Conservation (phyloP, 306 rosid genomes). For the Rosa multiflora region DNA sequence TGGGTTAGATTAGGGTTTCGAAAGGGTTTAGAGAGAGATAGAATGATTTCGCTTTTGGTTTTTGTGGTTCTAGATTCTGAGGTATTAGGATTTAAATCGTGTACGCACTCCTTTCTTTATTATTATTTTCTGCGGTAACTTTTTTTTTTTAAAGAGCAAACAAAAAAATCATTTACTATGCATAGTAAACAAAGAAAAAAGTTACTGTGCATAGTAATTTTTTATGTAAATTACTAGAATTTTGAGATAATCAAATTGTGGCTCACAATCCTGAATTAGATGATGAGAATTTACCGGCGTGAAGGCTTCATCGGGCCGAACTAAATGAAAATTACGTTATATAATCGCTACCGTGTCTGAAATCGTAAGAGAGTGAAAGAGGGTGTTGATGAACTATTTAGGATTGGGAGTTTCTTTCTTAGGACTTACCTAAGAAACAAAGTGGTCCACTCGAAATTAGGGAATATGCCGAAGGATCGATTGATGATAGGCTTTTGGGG, state of each 20-base stretch:
- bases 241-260: neutral
- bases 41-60: slow-evolving; percentile 11
- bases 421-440: too few relatives aligned
- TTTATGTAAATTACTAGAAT: neutral
- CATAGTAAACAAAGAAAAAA: neutral
- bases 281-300: too few relatives aligned
- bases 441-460: too few relatives aligned
- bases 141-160: neutral
- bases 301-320: too few relatives aligned
- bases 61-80: neutral
- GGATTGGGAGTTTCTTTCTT: too few relatives aligned
- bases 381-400: too few relatives aligned
- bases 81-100: neutral
- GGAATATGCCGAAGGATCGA: neutral
- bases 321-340: too few relatives aligned
- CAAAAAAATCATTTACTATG: neutral
- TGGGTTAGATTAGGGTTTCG: slow-evolving; percentile 39
- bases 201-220: too few relatives aligned
- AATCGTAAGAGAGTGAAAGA: too few relatives aligned
- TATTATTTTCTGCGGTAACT: neutral
- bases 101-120: neutral
- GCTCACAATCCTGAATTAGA: too few relatives aligned
- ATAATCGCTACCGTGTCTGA: too few relatives aligned
- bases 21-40: slow-evolving; percentile 27
- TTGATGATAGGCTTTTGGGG: neutral